Base-by-base conservation (phyloP, 441 rosid genomes). In the Omphalea diandra region DNA sequence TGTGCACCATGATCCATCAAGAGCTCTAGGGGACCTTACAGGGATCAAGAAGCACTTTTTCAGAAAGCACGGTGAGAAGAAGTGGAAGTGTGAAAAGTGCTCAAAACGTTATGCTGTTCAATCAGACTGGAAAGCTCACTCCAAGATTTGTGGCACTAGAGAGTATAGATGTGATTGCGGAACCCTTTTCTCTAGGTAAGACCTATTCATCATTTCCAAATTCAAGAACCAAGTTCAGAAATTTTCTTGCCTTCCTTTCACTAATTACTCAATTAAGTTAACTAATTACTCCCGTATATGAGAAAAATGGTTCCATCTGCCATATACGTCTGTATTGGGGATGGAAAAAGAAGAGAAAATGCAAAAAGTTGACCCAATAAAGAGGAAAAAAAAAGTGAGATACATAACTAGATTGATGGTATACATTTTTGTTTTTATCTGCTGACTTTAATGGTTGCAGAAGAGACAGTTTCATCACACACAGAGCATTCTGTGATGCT, bases 131-230 rank as follows among this genome's bases (percentile, higher is more conserved):
- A 87, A 85, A 68, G 88, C 91, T 27, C 91, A 87, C 73, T 78
- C 85, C 83, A 87, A 82, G 74, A 80, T 80, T 74, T 87, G 89
- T 58, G 89, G 91, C 65, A 85, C 89, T 53, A 78, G 77, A 73
- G 91, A 87, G 81, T 87, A 83, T 65, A 82, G 77, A 77, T 87
- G 91, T 73, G 89, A 84, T 64, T 87, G 91, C 47, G 88, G 91
- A 35, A 83, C 87, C 56, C 65, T 87, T 52, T 87, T 87, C 79
- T 87, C 89, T 11, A 85, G 91, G 91, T 83, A 40, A 40, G 15
- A 26, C n/a, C n/a, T n/a, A 36, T 27, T 0, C 26, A 18, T n/a
- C n/a, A n/a, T 47, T 47, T n/a, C n/a, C n/a, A n/a, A n/a, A n/a
- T n/a, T n/a, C n/a, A n/a, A n/a, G n/a, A n/a, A n/a, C n/a, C n/a